Base-by-base conservation (phyloP, 805 yeast genomes). In the Grigorovia jiainica region DNA sequence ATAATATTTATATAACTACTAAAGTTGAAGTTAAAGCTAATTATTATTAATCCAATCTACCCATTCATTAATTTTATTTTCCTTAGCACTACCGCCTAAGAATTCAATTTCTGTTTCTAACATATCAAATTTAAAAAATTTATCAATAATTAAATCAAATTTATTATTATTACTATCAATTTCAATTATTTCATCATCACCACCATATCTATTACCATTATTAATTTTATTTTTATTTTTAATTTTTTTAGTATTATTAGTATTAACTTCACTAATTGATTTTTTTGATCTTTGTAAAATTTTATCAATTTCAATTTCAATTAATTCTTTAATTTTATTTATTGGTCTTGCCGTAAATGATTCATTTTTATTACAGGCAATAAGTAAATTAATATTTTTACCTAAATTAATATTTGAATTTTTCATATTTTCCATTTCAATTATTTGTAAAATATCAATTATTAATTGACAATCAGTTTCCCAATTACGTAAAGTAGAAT, bases 351-450 rank as follows among this genome's bases (percentile, higher is more conserved):
- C 75, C 46, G 87, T 85, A 65, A 92, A 92, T 32, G 80, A 72
- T 52, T 92, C 97, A 40, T 75, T 73, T 60, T 90, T 90, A 66
- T 90, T 90, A 47, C 92, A 79, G 15, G 89, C 92, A 44, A 92
- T 64, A 38, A 83, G 65, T 34, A 83, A 68, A 55, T 85, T 27
- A 13, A 27, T 27, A 11, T 7, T 27, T 27, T 27, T 27, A 13
- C n/a, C n/a, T 13, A 13, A 13, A n/a, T 27, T 27, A 11, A 27
- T 27, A 11, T 27, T 27, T 13, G n/a, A 27, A 13, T 27, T 13
- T 27, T 27, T 27, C 31, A 19, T 21, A 5, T 46, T 40, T 17
- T 43, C 41, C 13, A 51, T 45, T 56, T 86, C 97, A 2, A 90
- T 76, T 15, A 69, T 53, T 32, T 73, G 65, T 35, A 87, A 68